Conservation (phyloP, 2,329 filamentous ascomycete species). For the Colletotrichum sp. region DNA sequence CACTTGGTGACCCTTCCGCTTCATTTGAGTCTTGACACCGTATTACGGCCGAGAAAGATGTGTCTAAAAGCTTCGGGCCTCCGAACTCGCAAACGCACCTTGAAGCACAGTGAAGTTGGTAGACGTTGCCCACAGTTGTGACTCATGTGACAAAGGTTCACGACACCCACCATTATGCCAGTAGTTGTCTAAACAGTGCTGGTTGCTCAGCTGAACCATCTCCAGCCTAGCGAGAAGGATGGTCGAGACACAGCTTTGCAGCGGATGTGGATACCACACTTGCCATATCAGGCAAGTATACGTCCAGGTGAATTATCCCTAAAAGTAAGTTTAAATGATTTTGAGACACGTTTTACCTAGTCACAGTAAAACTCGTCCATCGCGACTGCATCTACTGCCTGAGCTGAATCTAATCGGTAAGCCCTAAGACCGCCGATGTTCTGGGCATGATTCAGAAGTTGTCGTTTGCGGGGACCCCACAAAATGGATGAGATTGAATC, state of each 20-base stretch:
- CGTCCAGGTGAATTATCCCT: accelerated
- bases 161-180: accelerated
- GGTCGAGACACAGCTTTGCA: neutral
- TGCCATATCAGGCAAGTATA: neutral
- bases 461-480: neutral
- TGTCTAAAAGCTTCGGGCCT: neutral
- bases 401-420: neutral
- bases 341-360: neutral
- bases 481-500: neutral
- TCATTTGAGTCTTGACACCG: neutral
- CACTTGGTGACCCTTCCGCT: neutral
- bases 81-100: neutral
- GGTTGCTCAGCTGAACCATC: neutral
- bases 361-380: neutral
- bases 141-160: neutral
- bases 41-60: neutral
- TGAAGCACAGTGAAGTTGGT: accelerated
- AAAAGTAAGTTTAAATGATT: neutral
- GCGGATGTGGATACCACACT: neutral
- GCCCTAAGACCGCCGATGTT: no score
- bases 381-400: neutral
- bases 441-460: no score
- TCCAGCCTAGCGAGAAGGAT: no score
- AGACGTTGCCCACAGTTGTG: neutral
- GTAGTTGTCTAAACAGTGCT: accelerated